Conservation (phyloP, 2,329 filamentous ascomycete species). For the Geosmithia morbida region DNA sequence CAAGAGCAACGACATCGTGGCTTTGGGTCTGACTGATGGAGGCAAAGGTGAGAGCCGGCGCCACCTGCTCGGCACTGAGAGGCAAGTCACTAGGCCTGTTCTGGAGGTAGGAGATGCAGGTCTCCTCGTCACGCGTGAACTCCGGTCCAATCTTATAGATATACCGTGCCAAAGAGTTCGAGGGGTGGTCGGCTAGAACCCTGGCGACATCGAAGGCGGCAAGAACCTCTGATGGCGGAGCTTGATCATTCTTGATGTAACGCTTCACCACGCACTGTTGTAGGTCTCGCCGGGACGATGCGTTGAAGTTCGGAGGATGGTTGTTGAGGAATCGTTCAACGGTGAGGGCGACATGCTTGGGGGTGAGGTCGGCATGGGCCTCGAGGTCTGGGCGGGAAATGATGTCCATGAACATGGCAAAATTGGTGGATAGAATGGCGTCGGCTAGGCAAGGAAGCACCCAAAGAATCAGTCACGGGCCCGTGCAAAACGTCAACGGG, state of each 20-base stretch:
- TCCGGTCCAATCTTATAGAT: conserved; percentile 64
- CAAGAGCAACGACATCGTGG: conserved; percentile 36
- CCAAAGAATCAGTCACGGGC: conserved; percentile 15
- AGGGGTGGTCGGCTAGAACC: conserved; percentile 43
- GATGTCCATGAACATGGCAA: conserved; percentile 61
- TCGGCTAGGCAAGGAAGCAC: conserved; percentile 49
- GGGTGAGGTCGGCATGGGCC: conserved; percentile 50
- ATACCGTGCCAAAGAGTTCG: conserved; percentile 44
- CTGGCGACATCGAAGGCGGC: conserved; percentile 56
- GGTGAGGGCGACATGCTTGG: conserved; percentile 61
- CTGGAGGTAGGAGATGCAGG: conserved; percentile 39
- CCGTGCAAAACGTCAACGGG: conserved; percentile 1
- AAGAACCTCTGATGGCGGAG: conserved; percentile 56
- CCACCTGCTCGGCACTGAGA: conserved; percentile 69
- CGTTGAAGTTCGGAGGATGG: conserved; percentile 74
- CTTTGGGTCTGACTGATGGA: conserved; percentile 41
- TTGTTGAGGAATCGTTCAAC: conserved; percentile 79
- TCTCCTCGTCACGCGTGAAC: conserved; percentile 63
- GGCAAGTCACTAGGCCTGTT: conserved; percentile 38
- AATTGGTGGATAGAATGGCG: conserved; percentile 73
- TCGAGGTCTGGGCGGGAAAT: conserved; percentile 51
- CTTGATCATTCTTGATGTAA: conserved; percentile 48
- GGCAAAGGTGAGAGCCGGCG: conserved; percentile 58
- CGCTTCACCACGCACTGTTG: conserved; percentile 51
- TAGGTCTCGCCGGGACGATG: conserved; percentile 57